Conservation (phyloP, 768 basidiomycete genomes). For the Paxillus ammoniavirescens region DNA sequence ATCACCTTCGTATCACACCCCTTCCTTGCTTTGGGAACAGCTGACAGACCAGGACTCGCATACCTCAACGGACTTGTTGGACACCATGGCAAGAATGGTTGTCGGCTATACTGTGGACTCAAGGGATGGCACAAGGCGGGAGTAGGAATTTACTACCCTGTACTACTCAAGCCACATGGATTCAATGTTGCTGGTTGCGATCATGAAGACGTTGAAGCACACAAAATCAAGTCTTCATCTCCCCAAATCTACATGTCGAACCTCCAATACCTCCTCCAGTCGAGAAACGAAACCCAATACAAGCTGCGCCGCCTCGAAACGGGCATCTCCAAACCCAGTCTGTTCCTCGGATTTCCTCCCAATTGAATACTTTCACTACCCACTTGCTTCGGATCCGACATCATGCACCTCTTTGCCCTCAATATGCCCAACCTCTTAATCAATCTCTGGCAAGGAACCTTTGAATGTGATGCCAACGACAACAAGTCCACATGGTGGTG, state of each 20-base stretch:
- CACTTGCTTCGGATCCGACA: not conserved
- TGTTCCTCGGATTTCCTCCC: not conserved
- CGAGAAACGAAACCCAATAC: not conserved
- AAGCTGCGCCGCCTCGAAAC: not conserved
- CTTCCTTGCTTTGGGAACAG: too few species aligned
- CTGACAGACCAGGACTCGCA: not conserved
- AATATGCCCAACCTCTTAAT: not conserved
- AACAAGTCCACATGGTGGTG: not conserved
- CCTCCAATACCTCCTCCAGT: not conserved
- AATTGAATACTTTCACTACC: not conserved
- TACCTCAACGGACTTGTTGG: conserved; percentile 34
- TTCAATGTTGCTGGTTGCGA: not conserved
- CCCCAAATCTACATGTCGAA: not conserved
- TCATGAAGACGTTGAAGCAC: not conserved
- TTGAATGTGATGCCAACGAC: not conserved
- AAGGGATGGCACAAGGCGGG: conserved; percentile 15
- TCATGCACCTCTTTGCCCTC: not conserved
- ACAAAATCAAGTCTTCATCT: not conserved
- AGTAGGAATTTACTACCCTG: not conserved
- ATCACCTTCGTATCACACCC: too few species aligned
- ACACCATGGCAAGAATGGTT: conserved; percentile 27
- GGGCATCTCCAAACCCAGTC: not conserved
- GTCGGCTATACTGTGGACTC: conserved; percentile 24
- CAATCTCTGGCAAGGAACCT: not conserved
- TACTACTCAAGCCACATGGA: not conserved